Evolutionary conservation across 441 rosid species (phyloP), one percentile per base, ranked within the genome.

Genomic region (Euphorbia celastroides): DNA sequence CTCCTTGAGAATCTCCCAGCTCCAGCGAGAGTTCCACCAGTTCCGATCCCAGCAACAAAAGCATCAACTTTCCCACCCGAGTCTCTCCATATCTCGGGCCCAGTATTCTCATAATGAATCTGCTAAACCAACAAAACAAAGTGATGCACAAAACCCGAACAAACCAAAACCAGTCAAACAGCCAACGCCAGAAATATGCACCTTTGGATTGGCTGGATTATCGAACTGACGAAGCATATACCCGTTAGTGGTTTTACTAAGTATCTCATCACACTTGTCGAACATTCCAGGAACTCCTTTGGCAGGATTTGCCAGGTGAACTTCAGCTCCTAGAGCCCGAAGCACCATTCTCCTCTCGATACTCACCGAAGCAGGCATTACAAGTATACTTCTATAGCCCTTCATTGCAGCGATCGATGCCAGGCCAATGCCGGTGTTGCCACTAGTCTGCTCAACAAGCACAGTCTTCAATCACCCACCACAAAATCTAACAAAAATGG

Each of bases 71-170:
- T 74, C 60, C 86, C 98, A 44, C 71, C 89, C 0, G 97, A 80
- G 69, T 82, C 93, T 57, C 72, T 83, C 98, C 98, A 92, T 69
- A 90, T 87, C 82, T 92, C 98, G 0, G 89, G 97, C 27, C 97
- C 97, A 25, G 92, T 88, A 61, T 96, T 85, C 72, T 75, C 84
- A 48, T 88, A 92, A 68, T 90, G 98, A 68, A 85, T 79, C 98
- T 88, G 44, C 77, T 73, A 19, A 25, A 64, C 36, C 17, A 14
- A 2, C 44, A 9, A 58, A 36, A 58, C 32, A 28, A 41, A 14
- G 58, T 51, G 44, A 46, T 30, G 23, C 22, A 17, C 22, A 62
- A 42, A 3, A 55, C 64, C 48, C 26, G 54, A 28, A 44, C 9
- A 5, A 19, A 62, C 9, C 8, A 60, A 12, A 20, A 60, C 20